Base-by-base conservation (phyloP, 495 filamentous ascomycete species). In the Amniculicola lignicola region DNA sequence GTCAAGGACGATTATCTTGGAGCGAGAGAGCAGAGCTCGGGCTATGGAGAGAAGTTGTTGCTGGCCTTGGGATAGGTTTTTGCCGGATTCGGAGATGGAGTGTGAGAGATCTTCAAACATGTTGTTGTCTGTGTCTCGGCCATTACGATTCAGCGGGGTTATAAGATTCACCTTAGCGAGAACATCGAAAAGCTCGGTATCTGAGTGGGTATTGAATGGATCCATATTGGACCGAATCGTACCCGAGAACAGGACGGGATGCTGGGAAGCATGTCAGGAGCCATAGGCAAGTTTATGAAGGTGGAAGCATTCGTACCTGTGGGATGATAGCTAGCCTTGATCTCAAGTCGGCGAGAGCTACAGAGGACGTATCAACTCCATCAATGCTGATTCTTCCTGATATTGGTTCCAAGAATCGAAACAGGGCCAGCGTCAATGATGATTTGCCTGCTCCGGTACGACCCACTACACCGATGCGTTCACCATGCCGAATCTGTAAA, bases 1-100 rank as follows among this genome's bases (percentile, higher is more conserved):
- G 63, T 97, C 92, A n/a, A 96, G 80, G 2, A 97, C 72, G 0
- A 97, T 75, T 61, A 97, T 88, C 73, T 91, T 92, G 15, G 92
- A 90, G 64, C 96, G 86, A 41, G 83, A 88, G 29, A 95, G 88
- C 50, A 76, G 35, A 5, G 72, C 72, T 15, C 73, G 60, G 7
- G 73, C 72, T 3, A 76, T 61, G 15, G 67, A 61, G 66, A 85
- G 37, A 31, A 83, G 77, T 51, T 85, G 82, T 48, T 79, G 80
- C 59, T 86, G 83, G 1, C 83, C 84, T 10, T 82, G 83, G n/a
- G 80, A 83, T 0, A 87, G 72, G 0, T 80, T 83, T 40, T 81
- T 77, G 5, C 83, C 84, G 64, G 79, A 94, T n/a, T n/a, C n/a
- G n/a, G n/a, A n/a, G n/a, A n/a, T n/a, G n/a, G n/a, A n/a, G 90